Evolutionary conservation across 768 basidiomycete species (phyloP).

Genomic region (Mycena sanguinolenta): DNA sequence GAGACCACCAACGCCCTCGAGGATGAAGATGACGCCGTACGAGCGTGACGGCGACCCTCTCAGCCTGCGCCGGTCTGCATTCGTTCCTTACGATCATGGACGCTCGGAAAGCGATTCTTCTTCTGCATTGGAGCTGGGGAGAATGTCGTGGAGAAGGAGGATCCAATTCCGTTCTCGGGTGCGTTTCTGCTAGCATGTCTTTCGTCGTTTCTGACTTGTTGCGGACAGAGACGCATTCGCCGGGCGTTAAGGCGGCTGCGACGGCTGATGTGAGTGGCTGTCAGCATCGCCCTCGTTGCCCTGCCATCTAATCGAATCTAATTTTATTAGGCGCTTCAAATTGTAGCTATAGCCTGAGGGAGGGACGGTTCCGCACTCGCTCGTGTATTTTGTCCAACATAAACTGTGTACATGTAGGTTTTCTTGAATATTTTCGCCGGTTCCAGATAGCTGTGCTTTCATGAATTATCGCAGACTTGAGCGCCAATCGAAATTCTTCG

Average conservation of each 20-base stretch:
- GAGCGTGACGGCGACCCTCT: conserved; percentile 27
- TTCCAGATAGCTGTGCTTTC: no score
- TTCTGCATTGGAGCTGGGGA: neutral
- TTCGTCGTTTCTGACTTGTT: neutral
- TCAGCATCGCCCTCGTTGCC: neutral
- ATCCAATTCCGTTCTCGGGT: conserved; percentile 13
- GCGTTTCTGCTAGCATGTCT: conserved; percentile 4
- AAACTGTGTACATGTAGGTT: neutral
- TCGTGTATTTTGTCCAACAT: conserved; percentile 4
- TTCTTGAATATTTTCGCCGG: neutral
- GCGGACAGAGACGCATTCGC: conserved; percentile 11
- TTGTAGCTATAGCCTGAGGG: neutral
- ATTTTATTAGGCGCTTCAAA: conserved; percentile 5
- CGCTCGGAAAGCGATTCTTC: conserved; percentile 6
- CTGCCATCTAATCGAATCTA: neutral
- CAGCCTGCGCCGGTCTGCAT: conserved; percentile 26
- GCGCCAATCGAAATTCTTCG: no score
- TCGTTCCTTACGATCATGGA: conserved; percentile 12
- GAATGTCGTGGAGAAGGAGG: no score
- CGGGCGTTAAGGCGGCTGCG: conserved; percentile 9
- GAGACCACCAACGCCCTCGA: neutral
- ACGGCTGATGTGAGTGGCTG: conserved; percentile 9
- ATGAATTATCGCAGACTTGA: no score
- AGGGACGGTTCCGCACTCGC: neutral
- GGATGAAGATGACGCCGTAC: conserved; percentile 24